Conservation (phyloP, 805 yeast genomes). For the Nakazawaea ambrosiae region DNA sequence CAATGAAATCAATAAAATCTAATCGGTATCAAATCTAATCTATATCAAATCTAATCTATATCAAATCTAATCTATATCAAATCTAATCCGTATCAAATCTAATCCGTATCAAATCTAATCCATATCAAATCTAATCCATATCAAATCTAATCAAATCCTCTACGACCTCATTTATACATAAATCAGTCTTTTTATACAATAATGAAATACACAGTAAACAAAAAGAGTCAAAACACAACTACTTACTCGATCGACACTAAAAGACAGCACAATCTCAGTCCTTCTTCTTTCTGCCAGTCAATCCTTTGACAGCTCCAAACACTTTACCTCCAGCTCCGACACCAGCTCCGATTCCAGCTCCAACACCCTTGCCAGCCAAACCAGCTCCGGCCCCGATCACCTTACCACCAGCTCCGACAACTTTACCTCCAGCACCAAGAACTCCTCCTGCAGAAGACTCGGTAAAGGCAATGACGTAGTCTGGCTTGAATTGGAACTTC, state of each 20-base stretch:
- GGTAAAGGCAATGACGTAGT: slow-evolving; percentile 47
- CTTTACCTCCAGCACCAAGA: slow-evolving; percentile 25
- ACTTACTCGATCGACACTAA: no score
- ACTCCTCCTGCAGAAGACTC: slow-evolving; percentile 22
- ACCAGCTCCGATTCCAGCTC: slow-evolving; percentile 34
- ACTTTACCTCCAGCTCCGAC: slow-evolving; percentile 48
- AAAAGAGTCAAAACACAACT: no score
- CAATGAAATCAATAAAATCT: no score
- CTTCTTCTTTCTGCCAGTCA: slow-evolving; percentile 10
- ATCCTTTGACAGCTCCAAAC: slow-evolving; percentile 28
- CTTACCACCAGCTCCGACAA: slow-evolving; percentile 38
- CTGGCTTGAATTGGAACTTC: slow-evolving; percentile 60
- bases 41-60: no score
- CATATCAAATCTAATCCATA: no score
- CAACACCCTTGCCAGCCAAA: slow-evolving; percentile 35
- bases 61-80: no score
- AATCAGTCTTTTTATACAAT: no score
- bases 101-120: no score
- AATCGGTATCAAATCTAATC: no score
- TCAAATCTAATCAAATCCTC: no score
- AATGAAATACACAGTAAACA: not conserved
- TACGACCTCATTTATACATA: no score
- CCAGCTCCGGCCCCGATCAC: slow-evolving; percentile 26
- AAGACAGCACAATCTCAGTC: not conserved
- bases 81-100: no score